Base-by-base conservation (phyloP, 1,284 basidiomycete genomes). In the Cryptococcus floricola region DNA sequence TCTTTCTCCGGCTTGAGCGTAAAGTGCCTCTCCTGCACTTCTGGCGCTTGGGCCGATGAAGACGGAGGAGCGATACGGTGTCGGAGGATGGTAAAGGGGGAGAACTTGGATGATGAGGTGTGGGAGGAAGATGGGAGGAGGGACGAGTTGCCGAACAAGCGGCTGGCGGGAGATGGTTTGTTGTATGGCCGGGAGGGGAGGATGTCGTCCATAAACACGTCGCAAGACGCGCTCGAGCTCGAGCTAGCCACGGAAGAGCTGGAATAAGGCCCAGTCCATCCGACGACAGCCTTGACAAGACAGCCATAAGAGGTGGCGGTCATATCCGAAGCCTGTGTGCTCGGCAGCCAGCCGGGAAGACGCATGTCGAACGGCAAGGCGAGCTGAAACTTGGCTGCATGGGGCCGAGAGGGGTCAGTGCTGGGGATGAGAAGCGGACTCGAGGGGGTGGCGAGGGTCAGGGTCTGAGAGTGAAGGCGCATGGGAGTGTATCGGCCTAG, bases 281-380 rank as follows among this genome's bases (percentile, higher is more conserved):
- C 70, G 10, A 75, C 42, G 13, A 39, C 61, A 6, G 58, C 63
- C 6, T 59, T 43, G 1, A 64, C 67, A 2, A 67, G 48, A 19
- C 66, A 48, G 7, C 76, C 76, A 53, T 75, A 75, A 0, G 57
- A 45, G 6, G 64, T 66, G 4, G 53, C 54, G 2, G 69, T 65
- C 56, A 66, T 62, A 6, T 54, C 54, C 3, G 66, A 59, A 9
- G 49, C 28, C 49, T 70, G 66, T 3, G 67, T 61, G 1, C 70
- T 66, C 3, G 76, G 75, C 9, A 77, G 57, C 75, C 75, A 77
- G 3, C 74, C 75, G 1, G 75, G 74, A 4, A 77, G 52, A 8
- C 65, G 63, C 8, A 77, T 53, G 44, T 77, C 75, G 50, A 77
- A 76, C 2, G 68, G 58, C 16, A 77, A 56, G 13, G 66, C 65